phyloP scores from a whole-genome alignment of 441 rosid species.

The Bruguiera hainesii region DNA sequence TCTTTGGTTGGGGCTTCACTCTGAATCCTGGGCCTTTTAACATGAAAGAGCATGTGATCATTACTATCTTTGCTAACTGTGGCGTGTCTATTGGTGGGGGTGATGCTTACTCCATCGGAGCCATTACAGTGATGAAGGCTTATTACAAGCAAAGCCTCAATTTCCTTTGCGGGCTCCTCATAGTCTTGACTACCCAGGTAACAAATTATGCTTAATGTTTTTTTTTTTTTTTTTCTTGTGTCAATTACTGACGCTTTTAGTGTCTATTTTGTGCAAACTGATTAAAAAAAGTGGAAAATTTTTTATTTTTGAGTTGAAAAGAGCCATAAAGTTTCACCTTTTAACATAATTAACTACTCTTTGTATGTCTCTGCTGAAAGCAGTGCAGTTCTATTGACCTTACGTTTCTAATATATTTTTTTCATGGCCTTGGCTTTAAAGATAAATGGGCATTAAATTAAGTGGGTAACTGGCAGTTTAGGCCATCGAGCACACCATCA shows the following conservation, averaged over 20 bases:
- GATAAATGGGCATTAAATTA: too few relatives aligned
- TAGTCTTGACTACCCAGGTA: slow-evolving; percentile 69
- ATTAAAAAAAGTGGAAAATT: too few relatives aligned
- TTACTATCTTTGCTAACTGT: slow-evolving; percentile 75
- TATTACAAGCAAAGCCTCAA: slow-evolving; percentile 32
- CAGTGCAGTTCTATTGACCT: too few relatives aligned
- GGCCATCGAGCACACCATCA: too few relatives aligned
- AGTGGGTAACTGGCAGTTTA: too few relatives aligned
- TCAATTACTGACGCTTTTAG: background rate
- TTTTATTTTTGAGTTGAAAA: too few relatives aligned
- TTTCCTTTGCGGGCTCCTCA: slow-evolving; percentile 41
- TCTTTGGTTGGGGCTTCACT: slow-evolving; percentile 46
- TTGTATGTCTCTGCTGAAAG: too few relatives aligned
- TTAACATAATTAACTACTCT: too few relatives aligned
- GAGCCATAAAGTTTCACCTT: too few relatives aligned
- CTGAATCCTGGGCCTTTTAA: slow-evolving; percentile 80
- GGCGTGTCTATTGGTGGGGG: slow-evolving; percentile 58
- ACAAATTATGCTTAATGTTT: background rate
- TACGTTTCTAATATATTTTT: too few relatives aligned
- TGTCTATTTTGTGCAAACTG: background rate
- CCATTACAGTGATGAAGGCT: slow-evolving; percentile 60
- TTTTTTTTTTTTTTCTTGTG: background rate
- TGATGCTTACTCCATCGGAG: slow-evolving; percentile 60
- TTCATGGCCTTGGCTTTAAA: too few relatives aligned
- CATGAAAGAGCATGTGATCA: slow-evolving; percentile 70